phyloP scores from a whole-genome alignment of 169 alveolate species.

The Sarcocystis neurona region DNA sequence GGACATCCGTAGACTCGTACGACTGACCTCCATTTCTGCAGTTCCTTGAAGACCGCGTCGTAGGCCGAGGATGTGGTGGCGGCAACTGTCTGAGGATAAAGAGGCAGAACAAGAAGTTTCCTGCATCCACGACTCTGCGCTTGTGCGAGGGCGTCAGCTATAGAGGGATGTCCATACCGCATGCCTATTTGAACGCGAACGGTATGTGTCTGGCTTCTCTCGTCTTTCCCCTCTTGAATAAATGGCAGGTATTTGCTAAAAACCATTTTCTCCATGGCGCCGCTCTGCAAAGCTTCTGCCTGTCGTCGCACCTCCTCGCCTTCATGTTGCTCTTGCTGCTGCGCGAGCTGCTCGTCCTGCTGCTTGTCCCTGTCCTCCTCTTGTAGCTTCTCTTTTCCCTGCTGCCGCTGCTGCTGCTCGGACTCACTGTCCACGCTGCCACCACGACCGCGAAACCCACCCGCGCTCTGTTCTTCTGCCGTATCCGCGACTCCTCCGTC shows the following conservation, averaged over 20 bases:
- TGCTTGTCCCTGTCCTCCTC: too few species aligned
- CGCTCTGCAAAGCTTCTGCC: too few species aligned
- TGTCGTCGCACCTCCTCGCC: too few species aligned
- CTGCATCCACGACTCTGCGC: slow-evolving; percentile 62
- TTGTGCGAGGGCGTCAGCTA: slow-evolving; percentile 57
- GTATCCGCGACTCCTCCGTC: too few species aligned
- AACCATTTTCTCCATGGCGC: too few species aligned
- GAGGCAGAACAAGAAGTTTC: slow-evolving; percentile 71
- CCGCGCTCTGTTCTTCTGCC: too few species aligned
- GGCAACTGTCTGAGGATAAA: slow-evolving; percentile 74
- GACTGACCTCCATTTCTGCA: slow-evolving; percentile 68
- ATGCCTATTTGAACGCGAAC: slow-evolving; percentile 56
- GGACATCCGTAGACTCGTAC: not conserved
- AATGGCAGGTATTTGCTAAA: not conserved
- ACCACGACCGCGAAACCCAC: too few species aligned
- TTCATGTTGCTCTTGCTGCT: too few species aligned
- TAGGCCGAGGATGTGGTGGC: slow-evolving; percentile 69
- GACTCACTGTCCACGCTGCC: too few species aligned
- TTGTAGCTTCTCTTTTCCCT: too few species aligned
- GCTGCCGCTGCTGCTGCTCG: too few species aligned
- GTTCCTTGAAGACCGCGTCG: slow-evolving; percentile 65
- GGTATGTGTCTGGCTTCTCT: not conserved
- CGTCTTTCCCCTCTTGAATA: not conserved
- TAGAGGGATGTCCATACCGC: slow-evolving; percentile 71
- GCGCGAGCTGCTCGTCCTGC: too few species aligned